Base-by-base conservation (phyloP, 345 rosid genomes). In the Pistacia vera region DNA sequence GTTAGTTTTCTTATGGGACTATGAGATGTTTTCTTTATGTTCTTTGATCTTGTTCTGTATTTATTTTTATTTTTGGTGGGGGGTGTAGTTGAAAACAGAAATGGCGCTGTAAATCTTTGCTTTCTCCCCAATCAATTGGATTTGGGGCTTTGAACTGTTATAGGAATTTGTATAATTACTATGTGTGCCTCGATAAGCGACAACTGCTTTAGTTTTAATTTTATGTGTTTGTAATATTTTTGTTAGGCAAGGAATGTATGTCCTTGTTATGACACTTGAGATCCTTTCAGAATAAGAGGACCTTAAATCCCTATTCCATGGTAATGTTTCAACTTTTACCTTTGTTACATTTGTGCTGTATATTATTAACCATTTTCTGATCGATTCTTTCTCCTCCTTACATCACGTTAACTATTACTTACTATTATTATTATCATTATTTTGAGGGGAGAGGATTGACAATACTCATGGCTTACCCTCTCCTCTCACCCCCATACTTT, bases 221-320 rank as follows among this genome's bases (percentile, higher is more conserved):
- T 77, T 7, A 59, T 11, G 51, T 61, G 14, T 20, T 52, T 17
- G 20, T 16, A 67, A 63, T 55, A 41, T 79, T 44, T n/a, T 59
- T 17, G 51, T 2, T 79, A 93, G 99, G 90, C 78, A 85, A 67
- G 98, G 97, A 69, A 90, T 82, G 82, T 96, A 96, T 86, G 98
- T 91, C 78, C 91, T 97, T 75, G 88, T 96, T 87, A 88, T 77
- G 98, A 74, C 94, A 86, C 81, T 74, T 96, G 62, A 92, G 91
- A 85, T 85, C 85, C 74, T 80, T 96, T 72, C 97, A 90, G 73
- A 92, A 90, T 51, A 92, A 88, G 79, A 90, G 90, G 77, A 86
- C 88, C 75, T 76, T 96, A 48, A 91, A 88, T 76, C 88, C 82
- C 69, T 96, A 92, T 87, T 87, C 90, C 61, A 82, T 96, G 62